Percentiles rank a stretch among this genome's conserved stretches.
Evolutionary conservation across 2,329 filamentous ascomycete species (phyloP).

Genomic region (Fusarium sp.): DNA sequence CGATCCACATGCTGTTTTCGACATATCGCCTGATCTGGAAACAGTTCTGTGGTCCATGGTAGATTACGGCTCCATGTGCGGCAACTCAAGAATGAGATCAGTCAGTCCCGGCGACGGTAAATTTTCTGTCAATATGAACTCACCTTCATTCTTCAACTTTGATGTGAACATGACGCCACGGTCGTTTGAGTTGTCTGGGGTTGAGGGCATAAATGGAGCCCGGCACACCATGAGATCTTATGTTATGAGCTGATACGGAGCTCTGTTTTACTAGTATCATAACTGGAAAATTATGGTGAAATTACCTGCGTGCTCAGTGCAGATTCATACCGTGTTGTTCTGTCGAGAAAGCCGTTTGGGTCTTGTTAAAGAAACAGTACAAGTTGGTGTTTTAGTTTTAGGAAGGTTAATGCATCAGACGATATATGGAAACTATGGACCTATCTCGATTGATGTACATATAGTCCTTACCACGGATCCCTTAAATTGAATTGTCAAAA

Average conservation of each 20-base stretch:
- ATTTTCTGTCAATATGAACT: neutral
- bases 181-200: neutral
- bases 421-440: neutral
- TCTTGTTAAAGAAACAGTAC: fast-evolving
- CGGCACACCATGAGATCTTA: neutral
- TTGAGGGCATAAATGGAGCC: neutral
- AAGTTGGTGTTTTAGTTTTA: neutral
- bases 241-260: neutral
- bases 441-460: fast-evolving
- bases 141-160: neutral
- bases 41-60: neutral
- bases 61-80: neutral
- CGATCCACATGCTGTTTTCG: neutral
- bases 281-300: neutral
- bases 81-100: neutral
- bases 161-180: neutral
- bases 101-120: neutral
- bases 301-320: fast-evolving
- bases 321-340: fast-evolving
- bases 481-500: neutral
- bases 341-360: neutral
- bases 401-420: too few species aligned
- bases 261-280: neutral
- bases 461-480: fast-evolving
- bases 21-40: neutral